Evolutionary conservation across 805 yeast species (phyloP), one percentile per base, ranked within the genome.

Genomic region (Yarrowia deformans): DNA sequence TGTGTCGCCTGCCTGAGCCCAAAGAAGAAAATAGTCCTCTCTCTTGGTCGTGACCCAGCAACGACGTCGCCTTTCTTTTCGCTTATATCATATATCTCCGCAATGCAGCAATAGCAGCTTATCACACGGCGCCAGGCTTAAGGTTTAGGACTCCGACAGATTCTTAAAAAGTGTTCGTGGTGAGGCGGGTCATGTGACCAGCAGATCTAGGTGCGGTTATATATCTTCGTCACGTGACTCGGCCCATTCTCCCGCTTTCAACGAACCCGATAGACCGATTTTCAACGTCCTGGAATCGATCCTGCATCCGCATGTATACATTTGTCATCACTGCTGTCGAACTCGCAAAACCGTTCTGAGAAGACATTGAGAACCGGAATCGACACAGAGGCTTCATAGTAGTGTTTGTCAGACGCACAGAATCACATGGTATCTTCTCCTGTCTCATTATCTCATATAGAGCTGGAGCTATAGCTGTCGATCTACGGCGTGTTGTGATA

Each of bases 61-160:
- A 45, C n/a, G n/a, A 6, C 18, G 48, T 18, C 48, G 45, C 32
- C 19, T 34, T 32, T 32, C n/a, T 32, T n/a, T n/a, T 52, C 42
- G 42, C 42, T 52, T 52, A 52, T 52, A 37, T 34, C 43, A 35
- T 19, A 37, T 34, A 18, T 52, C 60, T 54, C 60, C 60, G 60
- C 60, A 54, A 54, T 54, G 60, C 60, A 54, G 60, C 60, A 54
- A 54, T 23, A 23, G 29, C 23, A 40, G 61, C 61, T 55, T 55
- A 55, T 55, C 61, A 55, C 48, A 55, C 61, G 61, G 61, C 61
- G 48, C 61, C 19, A 29, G 13, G 16, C 14, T 8, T 39, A 23
- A 40, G 46, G 61, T 55, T 55, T 55, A 55, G 61, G 61, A 55
- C 23, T 55, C 61, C 61, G 61, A 54, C 42, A 32, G 1, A 8